Conservation (phyloP, 164 flowering plant genomes). For the Saururus chinensis region DNA sequence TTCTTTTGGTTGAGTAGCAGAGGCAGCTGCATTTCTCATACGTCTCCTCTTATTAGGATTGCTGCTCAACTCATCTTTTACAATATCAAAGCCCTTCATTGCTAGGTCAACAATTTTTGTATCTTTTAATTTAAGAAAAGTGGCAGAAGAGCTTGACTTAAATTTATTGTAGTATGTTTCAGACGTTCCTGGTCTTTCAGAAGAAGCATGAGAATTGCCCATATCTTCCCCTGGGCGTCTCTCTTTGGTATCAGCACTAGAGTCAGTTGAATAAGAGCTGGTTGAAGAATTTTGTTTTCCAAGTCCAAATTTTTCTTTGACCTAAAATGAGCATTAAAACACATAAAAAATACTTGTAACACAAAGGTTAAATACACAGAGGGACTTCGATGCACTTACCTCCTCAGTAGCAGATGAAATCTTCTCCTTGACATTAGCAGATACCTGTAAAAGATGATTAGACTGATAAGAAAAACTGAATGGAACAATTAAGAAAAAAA, state of each 20-base stretch:
- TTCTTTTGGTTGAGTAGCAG: slow-evolving; percentile 37
- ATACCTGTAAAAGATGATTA: slow-evolving; percentile 48
- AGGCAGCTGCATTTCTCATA: slow-evolving; percentile 35
- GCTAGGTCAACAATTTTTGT: slow-evolving; percentile 62
- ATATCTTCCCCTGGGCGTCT: slow-evolving; percentile 26
- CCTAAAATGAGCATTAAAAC: slow-evolving; percentile 26
- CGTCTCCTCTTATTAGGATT: slow-evolving; percentile 52
- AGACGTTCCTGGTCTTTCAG: slow-evolving; percentile 14
- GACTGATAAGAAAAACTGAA: neutral
- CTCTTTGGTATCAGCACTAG: slow-evolving; percentile 23
- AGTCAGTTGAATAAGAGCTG: slow-evolving; percentile 20
- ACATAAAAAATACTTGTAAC: neutral
- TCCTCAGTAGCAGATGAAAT: slow-evolving; percentile 72
- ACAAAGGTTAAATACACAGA: neutral
- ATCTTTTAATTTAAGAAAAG: slow-evolving; percentile 65
- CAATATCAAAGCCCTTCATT: slow-evolving; percentile 70
- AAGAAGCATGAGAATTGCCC: slow-evolving; percentile 22
- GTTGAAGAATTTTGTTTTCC: slow-evolving; percentile 46
- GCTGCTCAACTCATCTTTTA: slow-evolving; percentile 81
- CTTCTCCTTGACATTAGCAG: slow-evolving; percentile 74
- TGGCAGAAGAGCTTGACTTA: slow-evolving; percentile 38
- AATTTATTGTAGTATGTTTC: slow-evolving; percentile 48
- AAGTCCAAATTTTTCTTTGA: slow-evolving; percentile 57
- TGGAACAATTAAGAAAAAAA: no score
- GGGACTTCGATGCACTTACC: slow-evolving; percentile 21